Base-by-base conservation (phyloP, 371 early-diverging fungal genomes). In the Circinella umbellata region DNA sequence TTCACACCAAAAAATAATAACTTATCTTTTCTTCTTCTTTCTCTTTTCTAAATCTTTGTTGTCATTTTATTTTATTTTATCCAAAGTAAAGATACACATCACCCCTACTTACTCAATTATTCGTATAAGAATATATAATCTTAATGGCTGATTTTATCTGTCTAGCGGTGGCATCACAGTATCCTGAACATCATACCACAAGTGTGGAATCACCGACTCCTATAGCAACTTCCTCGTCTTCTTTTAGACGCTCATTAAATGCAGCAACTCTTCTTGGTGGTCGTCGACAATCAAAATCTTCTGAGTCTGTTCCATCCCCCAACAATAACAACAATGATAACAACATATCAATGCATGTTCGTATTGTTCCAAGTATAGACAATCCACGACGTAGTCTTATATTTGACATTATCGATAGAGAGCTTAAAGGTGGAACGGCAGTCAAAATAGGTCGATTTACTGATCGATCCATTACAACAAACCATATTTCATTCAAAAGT, bases 401-500 rank as follows among this genome's bases (percentile, higher is more conserved):
- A 67, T 94, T 94, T 78, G 90, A 91, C 38, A 89, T 90, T 36
- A 89, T 94, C 38, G 93, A 93, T 75, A 88, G 93, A 39, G 90
- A 91, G 39, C 84, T 94, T 6, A 80, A 90, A 17, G 88, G 86
- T 36, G 86, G 86, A 54, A 78, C 84, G 35, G 78, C 87, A 0
- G 75, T 94, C 47, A 91, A 92, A 68, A 88, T 94, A 63, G 93
- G 93, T 0, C 80, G 94, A 67, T 92, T 90, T 66, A 92, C 93
- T 2, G 93, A 93, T 66, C 86, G 88, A 70, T 85, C 88, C 5
- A 66, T 59, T 5, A 51, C 66, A 4, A 35, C 42, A n/a, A 91
- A 90, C 75, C 86, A 92, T 51, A 89, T 94, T 54, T 89, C 93
- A 13, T 98, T 98, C 85, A 93, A 93, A 76, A 92, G 92, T 76